phyloP scores from a whole-genome alignment of 768 basidiomycete species.

The Botryobasidium botryosum region DNA sequence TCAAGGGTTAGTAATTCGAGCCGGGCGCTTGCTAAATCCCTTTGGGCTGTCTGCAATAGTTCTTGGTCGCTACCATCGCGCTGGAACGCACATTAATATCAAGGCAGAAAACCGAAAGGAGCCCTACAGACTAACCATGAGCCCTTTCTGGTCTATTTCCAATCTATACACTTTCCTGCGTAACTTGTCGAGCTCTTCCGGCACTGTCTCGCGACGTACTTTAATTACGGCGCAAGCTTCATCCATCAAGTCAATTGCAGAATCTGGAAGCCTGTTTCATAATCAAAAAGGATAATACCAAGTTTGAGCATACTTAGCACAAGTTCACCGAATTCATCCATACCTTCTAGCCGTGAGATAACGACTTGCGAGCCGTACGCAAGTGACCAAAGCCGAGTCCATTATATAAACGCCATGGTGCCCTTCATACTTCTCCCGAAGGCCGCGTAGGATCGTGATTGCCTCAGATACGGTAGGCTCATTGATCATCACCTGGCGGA shows the following conservation, averaged over 20 bases:
- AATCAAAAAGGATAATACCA: too few relatives aligned
- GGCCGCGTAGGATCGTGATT: constrained; percentile 84
- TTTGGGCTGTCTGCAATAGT: too few relatives aligned
- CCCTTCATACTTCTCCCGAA: constrained; percentile 83
- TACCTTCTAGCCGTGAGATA: constrained; percentile 35
- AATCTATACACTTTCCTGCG: constrained; percentile 77
- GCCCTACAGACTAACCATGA: constrained; percentile 38
- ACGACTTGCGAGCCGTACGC: constrained; percentile 80
- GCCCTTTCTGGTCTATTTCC: constrained; percentile 84
- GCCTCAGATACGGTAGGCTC: constrained; percentile 80
- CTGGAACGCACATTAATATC: too few relatives aligned
- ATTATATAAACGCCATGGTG: constrained; percentile 77
- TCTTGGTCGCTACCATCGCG: too few relatives aligned
- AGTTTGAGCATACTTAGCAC: too few relatives aligned
- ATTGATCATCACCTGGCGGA: constrained; percentile 50
- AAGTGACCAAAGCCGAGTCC: constrained; percentile 74
- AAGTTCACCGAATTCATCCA: too few relatives aligned
- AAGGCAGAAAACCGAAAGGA: too few relatives aligned
- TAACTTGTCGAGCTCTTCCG: constrained; percentile 79
- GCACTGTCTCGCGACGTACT: constrained; percentile 82
- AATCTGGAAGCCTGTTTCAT: constrained; percentile 41
- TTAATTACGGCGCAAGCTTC: constrained; percentile 73
- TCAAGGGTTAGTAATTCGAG: too few relatives aligned
- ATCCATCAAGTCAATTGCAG: constrained; percentile 82
- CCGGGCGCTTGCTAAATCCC: too few relatives aligned